Evolutionary conservation across 495 filamentous ascomycete species (phyloP).

Genomic region (Amniculicola lignicola): DNA sequence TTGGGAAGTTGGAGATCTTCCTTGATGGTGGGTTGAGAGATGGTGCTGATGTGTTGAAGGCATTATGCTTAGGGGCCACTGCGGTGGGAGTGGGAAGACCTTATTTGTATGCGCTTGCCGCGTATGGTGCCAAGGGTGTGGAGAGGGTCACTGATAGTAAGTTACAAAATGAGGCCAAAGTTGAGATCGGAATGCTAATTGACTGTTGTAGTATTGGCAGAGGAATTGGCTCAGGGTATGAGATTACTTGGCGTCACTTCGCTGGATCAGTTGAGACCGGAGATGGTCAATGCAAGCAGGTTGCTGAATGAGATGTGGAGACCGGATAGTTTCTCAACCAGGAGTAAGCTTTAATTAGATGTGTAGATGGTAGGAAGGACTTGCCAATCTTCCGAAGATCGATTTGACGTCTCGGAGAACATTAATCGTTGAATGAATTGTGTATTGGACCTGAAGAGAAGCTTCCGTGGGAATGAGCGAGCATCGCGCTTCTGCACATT

Average conservation of each 20-base stretch:
- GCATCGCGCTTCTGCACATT: too few species aligned
- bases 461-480: too few species aligned
- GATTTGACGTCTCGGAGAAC: too few species aligned
- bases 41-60: conserved; percentile 25
- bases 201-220: conserved; percentile 14
- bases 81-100: conserved; percentile 26
- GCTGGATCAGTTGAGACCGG: conserved; percentile 15
- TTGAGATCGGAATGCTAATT: background rate
- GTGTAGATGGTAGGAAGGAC: background rate
- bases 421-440: too few species aligned
- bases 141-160: conserved; percentile 22
- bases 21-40: conserved; percentile 24
- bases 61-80: conserved; percentile 24
- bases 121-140: conserved; percentile 26
- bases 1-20: conserved; percentile 24
- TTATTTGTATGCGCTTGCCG: conserved; percentile 24
- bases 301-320: conserved; percentile 29
- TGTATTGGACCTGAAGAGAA: too few species aligned
- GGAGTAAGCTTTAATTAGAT: conserved; percentile 12
- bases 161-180: background rate
- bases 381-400: too few species aligned
- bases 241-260: conserved; percentile 25
- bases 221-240: conserved; percentile 27
- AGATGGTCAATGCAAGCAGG: conserved; percentile 24
- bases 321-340: background rate